A percentile compares a stretch with the other conserved stretches of the same genome.
Conservation (phyloP, 2,329 filamentous ascomycete genomes). For the Ophiostoma perfectum region DNA sequence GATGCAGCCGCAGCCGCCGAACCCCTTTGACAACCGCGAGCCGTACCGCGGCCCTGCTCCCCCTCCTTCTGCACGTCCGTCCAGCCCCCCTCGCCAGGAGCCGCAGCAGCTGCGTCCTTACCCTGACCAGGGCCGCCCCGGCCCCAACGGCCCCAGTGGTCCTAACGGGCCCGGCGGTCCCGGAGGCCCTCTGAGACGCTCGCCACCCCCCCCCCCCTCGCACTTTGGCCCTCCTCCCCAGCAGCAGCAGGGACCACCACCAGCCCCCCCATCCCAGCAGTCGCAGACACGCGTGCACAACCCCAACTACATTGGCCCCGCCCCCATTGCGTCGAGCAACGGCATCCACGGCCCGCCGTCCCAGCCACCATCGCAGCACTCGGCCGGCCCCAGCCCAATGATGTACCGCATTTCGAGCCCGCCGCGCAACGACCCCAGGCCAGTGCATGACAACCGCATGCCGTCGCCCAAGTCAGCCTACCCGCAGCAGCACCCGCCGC, state of each 20-base stretch:
- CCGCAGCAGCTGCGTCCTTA: conserved; percentile 60
- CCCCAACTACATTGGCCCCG: conserved; percentile 54
- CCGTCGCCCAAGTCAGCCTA: conserved; percentile 89
- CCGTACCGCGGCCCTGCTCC: conserved; percentile 55
- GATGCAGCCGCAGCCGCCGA: conserved; percentile 70
- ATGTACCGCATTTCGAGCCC: conserved; percentile 77
- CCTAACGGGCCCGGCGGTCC: conserved; percentile 36
- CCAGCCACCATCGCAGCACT: conserved; percentile 42
- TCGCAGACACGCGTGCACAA: conserved; percentile 51
- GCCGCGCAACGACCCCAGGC: conserved; percentile 76
- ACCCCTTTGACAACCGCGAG: conserved; percentile 76
- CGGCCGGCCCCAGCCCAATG: conserved; percentile 44
- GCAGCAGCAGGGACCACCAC: conserved; percentile 40
- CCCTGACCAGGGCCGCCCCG: conserved; percentile 56
- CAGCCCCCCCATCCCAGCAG: conserved; percentile 40
- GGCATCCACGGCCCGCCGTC: conserved; percentile 45
- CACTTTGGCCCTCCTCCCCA: conserved; percentile 51
- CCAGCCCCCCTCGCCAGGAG: conserved; percentile 66
- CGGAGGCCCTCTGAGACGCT: conserved; percentile 41
- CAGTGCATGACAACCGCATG: conserved; percentile 75
- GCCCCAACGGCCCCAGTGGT: conserved; percentile 27
- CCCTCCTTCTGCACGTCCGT: conserved; percentile 62
- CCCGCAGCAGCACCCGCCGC: conserved; percentile 62
- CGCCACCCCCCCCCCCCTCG: conserved; percentile 46
- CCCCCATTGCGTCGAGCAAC: conserved; percentile 41